Conservation (phyloP, 2,329 filamentous ascomycete species). For the Cadophora sp. region DNA sequence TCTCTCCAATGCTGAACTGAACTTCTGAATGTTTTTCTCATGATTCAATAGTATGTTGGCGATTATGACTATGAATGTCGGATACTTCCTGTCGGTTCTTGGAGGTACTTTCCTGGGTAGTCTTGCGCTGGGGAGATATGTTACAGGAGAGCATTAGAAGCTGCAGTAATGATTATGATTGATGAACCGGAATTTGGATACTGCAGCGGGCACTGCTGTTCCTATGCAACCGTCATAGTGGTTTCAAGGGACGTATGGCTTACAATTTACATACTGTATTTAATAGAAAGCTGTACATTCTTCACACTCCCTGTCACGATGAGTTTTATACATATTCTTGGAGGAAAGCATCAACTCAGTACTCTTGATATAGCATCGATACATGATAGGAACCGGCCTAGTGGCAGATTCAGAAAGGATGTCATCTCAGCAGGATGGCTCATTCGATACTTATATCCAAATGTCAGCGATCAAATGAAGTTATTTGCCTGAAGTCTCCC, state of each 20-base stretch:
- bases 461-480: neutral
- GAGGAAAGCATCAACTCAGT: neutral
- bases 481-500: neutral
- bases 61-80: constrained; percentile 88
- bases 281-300: constrained; percentile 9
- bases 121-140: constrained; percentile 53
- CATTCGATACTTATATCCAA: neutral
- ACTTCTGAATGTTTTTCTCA: constrained; percentile 27
- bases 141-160: constrained; percentile 31
- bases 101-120: constrained; percentile 86
- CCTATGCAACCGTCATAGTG: neutral
- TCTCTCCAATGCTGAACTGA: constrained; percentile 39
- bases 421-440: too few relatives aligned
- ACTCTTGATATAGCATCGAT: too few relatives aligned
- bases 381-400: too few relatives aligned
- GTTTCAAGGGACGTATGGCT: neutral
- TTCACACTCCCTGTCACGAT: neutral
- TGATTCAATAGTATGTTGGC: constrained; percentile 76
- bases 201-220: constrained; percentile 27
- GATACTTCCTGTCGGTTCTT: constrained; percentile 83
- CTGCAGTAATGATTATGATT: constrained; percentile 14
- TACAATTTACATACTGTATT: neutral
- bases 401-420: too few relatives aligned
- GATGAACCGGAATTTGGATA: constrained; percentile 15
- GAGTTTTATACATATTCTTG: neutral